Evolutionary conservation across 2,329 filamentous ascomycete species (phyloP), one percentile per base, ranked within the genome.

Genomic region (Aspergillus awamori): DNA sequence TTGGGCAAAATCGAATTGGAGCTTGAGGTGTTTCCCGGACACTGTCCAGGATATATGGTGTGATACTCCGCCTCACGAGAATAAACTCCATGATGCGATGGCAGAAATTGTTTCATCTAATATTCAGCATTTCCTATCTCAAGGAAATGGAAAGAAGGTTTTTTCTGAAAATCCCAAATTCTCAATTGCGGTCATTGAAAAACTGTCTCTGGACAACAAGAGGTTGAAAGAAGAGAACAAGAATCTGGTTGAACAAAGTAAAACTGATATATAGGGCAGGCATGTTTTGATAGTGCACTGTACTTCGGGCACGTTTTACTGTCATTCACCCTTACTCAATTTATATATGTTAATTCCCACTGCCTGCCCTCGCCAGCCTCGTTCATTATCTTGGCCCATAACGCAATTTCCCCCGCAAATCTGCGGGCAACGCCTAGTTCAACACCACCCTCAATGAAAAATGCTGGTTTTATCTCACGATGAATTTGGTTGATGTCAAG

Each of bases 391-490:
- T 58, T 59, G 22, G 58, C 49, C 55, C 24, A 62, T 30, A 13
- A 20, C n/a, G n/a, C 47, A 20, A 55, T 58, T 20, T 62, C 38
- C 13, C 48, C 33, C n/a, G 61, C 49, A 26, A 64, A 64, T 36
- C 57, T 51, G 45, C 24, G 49, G 13, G 61, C 61, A 20, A 51
- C 57, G 13, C 64, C 62, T 49, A 63, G 38, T 55, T 62, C 62
- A 33, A 67, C 60, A 8, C 64, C 64, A 8, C 59, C 20, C 28
- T 64, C 57, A 24, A 65, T 53, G 48, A 65, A 64, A 30, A 66
- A 65, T 10, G 58, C 58, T 13, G 61, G 52, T 17, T 65, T 47
- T 57, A 58, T 24, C 53, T 59, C 51, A n/a, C 59, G 24, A 41
- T 56, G 26, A 22, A 67, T 60, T 30, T 65, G 59, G 30, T 15